Conservation (phyloP, 2,329 filamentous ascomycete species). For the Grosmannia huntii region DNA sequence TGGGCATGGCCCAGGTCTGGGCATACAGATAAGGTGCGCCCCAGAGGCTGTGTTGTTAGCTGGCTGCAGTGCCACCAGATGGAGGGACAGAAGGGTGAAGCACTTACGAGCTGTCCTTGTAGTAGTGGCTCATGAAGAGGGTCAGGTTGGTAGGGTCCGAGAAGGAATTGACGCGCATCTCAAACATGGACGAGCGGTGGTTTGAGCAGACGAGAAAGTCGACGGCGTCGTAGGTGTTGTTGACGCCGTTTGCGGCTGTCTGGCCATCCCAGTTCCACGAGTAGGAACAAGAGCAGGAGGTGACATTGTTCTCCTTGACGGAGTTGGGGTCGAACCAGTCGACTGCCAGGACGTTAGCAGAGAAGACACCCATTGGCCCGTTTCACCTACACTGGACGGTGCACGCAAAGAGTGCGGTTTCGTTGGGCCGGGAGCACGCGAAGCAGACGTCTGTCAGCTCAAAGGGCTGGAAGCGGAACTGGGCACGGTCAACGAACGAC, state of each 20-base stretch:
- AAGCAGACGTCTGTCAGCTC: constrained; percentile 14
- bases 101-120: constrained; percentile 16
- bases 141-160: constrained; percentile 14
- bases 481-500: background rate
- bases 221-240: constrained; percentile 7
- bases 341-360: constrained; percentile 9
- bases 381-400: constrained; percentile 13
- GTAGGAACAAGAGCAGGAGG: constrained; percentile 13
- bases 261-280: constrained; percentile 16
- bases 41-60: constrained; percentile 3
- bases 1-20: constrained; percentile 7
- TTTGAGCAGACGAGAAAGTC: constrained; percentile 6
- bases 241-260: constrained; percentile 4
- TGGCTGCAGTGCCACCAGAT: no score
- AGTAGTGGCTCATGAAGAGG: constrained; percentile 15
- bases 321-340: constrained; percentile 19
- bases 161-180: constrained; percentile 14
- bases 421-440: constrained; percentile 11
- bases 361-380: background rate
- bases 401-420: constrained; percentile 12
- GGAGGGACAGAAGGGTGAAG: background rate
- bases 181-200: constrained; percentile 10
- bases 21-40: constrained; percentile 8
- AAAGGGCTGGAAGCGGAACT: constrained; percentile 16
- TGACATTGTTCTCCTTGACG: constrained; percentile 15